These are phyloP conservation scores for Eleusine indica DNA, from an alignment of 176 grass and related monocot species.

Conservation along the genomic window DNA sequence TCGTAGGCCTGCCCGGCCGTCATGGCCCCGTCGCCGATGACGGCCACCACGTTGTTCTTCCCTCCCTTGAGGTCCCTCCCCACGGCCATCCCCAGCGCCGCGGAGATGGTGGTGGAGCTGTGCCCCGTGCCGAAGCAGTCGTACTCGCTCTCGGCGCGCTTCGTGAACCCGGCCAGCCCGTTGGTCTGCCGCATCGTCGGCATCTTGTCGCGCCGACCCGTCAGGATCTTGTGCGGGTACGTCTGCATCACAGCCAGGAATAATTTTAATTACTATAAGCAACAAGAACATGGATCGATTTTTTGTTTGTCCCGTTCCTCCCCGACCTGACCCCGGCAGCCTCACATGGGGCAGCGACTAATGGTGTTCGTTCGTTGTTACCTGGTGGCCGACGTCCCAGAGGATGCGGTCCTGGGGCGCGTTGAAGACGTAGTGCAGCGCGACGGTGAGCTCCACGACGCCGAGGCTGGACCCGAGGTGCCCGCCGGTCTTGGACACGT, in stretches of 20 bases:
- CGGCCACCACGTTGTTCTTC: slow-evolving; percentile 93
- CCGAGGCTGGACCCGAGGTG: slow-evolving; percentile 96
- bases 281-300: neutral
- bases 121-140: slow-evolving; percentile 94
- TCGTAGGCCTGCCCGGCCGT: slow-evolving; percentile 97
- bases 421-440: slow-evolving; percentile 95
- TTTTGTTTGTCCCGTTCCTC: neutral
- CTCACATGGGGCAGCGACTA: slow-evolving; percentile 22
- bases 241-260: slow-evolving; percentile 45
- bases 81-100: slow-evolving; percentile 94
- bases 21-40: slow-evolving; percentile 97
- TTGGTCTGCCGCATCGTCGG: slow-evolving; percentile 92
- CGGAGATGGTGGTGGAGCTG: slow-evolving; percentile 96
- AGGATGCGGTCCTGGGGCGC: slow-evolving; percentile 84
- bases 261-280: neutral
- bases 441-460: slow-evolving; percentile 92
- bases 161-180: slow-evolving; percentile 85
- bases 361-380: neutral
- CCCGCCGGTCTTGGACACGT: slow-evolving; percentile 94
- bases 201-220: slow-evolving; percentile 90
- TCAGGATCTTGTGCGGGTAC: slow-evolving; percentile 99
- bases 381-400: slow-evolving; percentile 99
- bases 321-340: neutral
- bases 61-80: slow-evolving; percentile 86
- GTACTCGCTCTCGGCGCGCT: slow-evolving; percentile 87